A percentile compares a stretch with the other conserved stretches of the same genome.
Evolutionary conservation across 2,329 filamentous ascomycete genomes (phyloP).

Genomic region (Fusarium nematophilum): DNA sequence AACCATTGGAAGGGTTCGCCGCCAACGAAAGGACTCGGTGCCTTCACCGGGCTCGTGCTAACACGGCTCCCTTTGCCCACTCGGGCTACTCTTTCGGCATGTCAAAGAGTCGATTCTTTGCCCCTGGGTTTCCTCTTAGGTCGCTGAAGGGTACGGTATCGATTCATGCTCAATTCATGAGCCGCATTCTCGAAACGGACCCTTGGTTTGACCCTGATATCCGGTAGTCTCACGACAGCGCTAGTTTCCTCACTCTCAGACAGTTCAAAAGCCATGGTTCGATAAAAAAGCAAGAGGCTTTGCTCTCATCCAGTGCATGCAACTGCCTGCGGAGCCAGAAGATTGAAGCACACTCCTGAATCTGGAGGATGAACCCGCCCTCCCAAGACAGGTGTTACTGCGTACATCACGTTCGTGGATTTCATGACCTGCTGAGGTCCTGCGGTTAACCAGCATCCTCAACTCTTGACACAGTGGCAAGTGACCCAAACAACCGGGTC

Average conservation of each 20-base stretch:
- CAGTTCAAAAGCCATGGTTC: constrained; percentile 10
- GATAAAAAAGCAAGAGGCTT: constrained; percentile 18
- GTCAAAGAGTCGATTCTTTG: constrained; percentile 5
- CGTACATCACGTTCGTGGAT: background rate
- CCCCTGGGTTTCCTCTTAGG: constrained; percentile 7
- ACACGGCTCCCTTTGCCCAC: constrained; percentile 1
- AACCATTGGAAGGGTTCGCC: background rate
- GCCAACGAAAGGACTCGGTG: background rate
- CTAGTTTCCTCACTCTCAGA: constrained; percentile 7
- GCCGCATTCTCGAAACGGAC: constrained; percentile 16
- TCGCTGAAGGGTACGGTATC: background rate
- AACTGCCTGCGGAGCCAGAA: background rate
- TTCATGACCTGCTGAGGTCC: background rate
- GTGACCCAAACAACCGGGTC: constrained; percentile 34
- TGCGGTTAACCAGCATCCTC: background rate
- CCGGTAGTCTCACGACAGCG: constrained; percentile 20
- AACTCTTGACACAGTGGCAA: background rate
- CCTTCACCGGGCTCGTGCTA: constrained; percentile 1
- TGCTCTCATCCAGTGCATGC: background rate
- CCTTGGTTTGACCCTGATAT: constrained; percentile 22
- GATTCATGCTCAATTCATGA: constrained; percentile 1
- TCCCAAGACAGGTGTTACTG: background rate
- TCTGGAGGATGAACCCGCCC: background rate
- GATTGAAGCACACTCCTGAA: background rate
- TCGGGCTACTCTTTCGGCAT: background rate